A percentile compares a stretch with the other conserved stretches of the same genome.
phyloP scores from a whole-genome alignment of 169 alveolate species.

The Plasmodium ovale region DNA sequence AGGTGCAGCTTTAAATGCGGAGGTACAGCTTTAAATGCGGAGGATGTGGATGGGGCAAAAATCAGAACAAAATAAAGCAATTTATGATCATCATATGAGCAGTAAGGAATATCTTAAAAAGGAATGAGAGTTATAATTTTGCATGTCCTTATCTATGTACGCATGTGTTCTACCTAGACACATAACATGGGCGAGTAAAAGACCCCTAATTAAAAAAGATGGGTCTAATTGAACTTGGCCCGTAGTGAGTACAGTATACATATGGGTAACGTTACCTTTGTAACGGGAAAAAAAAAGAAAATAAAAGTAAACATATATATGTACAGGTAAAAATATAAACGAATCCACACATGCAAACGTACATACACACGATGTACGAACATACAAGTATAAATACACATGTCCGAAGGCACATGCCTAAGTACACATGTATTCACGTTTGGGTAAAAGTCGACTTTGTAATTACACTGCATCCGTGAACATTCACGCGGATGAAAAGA shows the following conservation, averaged over 20 bases:
- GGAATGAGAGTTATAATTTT: background rate
- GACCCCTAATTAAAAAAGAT: too few relatives aligned
- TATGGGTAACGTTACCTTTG: too few relatives aligned
- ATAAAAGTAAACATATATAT: slow-evolving; percentile 1
- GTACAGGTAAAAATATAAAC: background rate
- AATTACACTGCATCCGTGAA: slow-evolving; percentile 24
- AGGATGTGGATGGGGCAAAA: background rate
- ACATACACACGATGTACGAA: background rate
- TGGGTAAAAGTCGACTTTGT: too few relatives aligned
- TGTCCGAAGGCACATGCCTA: background rate
- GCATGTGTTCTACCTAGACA: background rate
- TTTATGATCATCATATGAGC: background rate
- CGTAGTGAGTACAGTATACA: too few relatives aligned
- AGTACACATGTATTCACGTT: background rate
- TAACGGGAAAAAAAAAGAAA: too few relatives aligned
- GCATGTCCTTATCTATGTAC: background rate
- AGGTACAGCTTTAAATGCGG: too few relatives aligned
- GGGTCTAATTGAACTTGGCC: too few relatives aligned
- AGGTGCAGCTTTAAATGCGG: too few relatives aligned
- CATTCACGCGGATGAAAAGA: background rate
- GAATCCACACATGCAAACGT: background rate
- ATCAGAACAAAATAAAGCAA: background rate
- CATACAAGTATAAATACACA: background rate
- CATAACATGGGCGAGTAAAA: too few relatives aligned
- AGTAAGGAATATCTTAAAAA: background rate